Conservation (phyloP, 2,329 filamentous ascomycete species). For the Basipetospora sp. region DNA sequence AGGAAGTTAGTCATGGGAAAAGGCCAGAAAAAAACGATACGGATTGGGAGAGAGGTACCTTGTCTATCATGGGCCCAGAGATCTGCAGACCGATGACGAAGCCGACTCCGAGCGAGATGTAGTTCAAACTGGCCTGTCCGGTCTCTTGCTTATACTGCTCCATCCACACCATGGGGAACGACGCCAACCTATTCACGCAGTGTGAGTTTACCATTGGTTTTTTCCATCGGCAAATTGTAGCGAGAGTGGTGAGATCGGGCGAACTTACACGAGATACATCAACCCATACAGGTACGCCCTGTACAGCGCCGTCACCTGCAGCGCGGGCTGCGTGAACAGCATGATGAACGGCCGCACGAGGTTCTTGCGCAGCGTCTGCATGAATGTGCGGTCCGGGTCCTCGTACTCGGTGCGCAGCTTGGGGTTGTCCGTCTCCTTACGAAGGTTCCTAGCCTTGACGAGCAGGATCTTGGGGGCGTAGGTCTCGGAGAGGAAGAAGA, state of each 20-base stretch:
- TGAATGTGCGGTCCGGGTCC: constrained; percentile 13
- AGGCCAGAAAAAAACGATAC: no score
- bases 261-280: constrained; percentile 32
- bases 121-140: constrained; percentile 34
- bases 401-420: constrained; percentile 17
- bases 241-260: neutral
- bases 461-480: constrained; percentile 20
- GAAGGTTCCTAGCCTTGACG: constrained; percentile 14
- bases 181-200: constrained; percentile 26
- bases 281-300: constrained; percentile 37
- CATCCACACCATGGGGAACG: constrained; percentile 35
- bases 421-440: constrained; percentile 16
- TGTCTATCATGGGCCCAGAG: constrained; percentile 27
- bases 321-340: constrained; percentile 33
- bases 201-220: no score
- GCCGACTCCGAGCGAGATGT: constrained; percentile 36
- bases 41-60: constrained; percentile 9
- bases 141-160: constrained; percentile 31
- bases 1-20: no score
- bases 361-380: constrained; percentile 14
- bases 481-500: constrained; percentile 25
- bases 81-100: constrained; percentile 40
- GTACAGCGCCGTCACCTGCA: constrained; percentile 34
- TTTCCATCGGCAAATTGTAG: no score
- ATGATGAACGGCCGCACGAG: constrained; percentile 33